Evolutionary conservation across 192 early-diverging fungal genomes (phyloP).

Genomic region (Lobosporangium transversale): DNA sequence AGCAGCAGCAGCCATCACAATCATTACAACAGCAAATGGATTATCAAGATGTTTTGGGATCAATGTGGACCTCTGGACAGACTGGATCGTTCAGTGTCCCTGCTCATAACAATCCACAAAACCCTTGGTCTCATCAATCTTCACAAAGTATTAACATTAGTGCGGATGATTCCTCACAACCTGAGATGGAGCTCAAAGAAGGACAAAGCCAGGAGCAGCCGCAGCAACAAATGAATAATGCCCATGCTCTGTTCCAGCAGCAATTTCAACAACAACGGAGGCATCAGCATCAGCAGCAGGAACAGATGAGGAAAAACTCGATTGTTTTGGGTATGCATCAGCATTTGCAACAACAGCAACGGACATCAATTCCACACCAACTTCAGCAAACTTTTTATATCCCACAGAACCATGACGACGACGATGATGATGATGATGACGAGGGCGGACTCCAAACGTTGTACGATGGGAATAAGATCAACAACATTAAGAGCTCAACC

Average conservation of each 20-base stretch:
- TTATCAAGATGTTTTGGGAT: constrained; percentile 7
- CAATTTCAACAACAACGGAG: constrained; percentile 29
- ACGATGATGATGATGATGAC: constrained; percentile 46
- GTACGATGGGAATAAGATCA: constrained; percentile 3
- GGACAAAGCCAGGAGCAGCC: background rate
- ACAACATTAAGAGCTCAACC: background rate
- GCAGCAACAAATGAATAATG: constrained; percentile 29
- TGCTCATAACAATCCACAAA: background rate
- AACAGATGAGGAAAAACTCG: constrained; percentile 17
- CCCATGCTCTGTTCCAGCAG: constrained; percentile 38
- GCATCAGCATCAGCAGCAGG: constrained; percentile 13
- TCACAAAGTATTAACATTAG: constrained; percentile 41
- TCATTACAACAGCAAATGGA: background rate
- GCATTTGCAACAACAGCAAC: constrained; percentile 12
- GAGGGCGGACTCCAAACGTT: constrained; percentile 3
- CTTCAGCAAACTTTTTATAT: constrained; percentile 46
- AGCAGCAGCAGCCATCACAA: constrained; percentile 7
- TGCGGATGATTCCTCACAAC: constrained; percentile 25
- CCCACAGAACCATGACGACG: constrained; percentile 44
- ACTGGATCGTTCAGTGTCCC: constrained; percentile 27
- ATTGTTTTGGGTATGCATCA: background rate
- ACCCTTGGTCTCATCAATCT: too few relatives aligned
- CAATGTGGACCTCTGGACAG: constrained; percentile 38
- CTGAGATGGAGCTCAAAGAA: constrained; percentile 19
- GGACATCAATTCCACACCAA: constrained; percentile 35